Conservation (phyloP, 2,329 filamentous ascomycete species). For the Colletotrichum cuscutae region DNA sequence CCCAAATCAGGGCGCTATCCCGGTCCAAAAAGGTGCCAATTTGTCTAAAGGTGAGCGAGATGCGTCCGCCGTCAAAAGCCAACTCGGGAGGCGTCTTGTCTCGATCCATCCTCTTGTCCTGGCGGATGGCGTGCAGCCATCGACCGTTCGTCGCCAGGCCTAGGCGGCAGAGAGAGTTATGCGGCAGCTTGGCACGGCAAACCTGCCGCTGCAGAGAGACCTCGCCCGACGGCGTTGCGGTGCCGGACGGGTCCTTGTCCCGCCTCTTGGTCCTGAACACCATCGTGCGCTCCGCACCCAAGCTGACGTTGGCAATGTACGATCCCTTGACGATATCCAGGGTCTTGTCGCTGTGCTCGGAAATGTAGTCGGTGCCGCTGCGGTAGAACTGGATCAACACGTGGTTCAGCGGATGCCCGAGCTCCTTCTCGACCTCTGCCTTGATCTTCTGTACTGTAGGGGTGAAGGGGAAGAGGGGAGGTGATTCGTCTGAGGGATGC, state of each 20-base stretch:
- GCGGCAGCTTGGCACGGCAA: conserved; percentile 79
- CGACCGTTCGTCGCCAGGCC: conserved; percentile 83
- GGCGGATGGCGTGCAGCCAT: conserved; percentile 93
- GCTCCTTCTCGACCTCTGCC: conserved; percentile 72
- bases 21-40: conserved; percentile 86
- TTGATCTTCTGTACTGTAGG: conserved; percentile 77
- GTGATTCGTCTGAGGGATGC: conserved; percentile 90
- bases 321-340: conserved; percentile 85
- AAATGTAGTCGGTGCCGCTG: conserved; percentile 89
- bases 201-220: conserved; percentile 59
- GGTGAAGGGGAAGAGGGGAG: conserved; percentile 81
- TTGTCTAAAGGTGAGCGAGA: conserved; percentile 89
- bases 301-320: conserved; percentile 90
- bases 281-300: conserved; percentile 94
- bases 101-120: conserved; percentile 77
- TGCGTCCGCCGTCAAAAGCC: conserved; percentile 79
- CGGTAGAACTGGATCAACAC: conserved; percentile 94
- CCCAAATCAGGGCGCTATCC: conserved; percentile 81
- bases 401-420: conserved; percentile 89
- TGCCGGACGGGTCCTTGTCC: conserved; percentile 50
- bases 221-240: conserved; percentile 28
- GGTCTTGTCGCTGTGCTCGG: conserved; percentile 97
- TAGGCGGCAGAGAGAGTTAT: conserved; percentile 89
- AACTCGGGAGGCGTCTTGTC: conserved; percentile 78
- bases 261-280: conserved; percentile 83